Evolutionary conservation across 441 rosid species (phyloP).

Genomic region (Corymbia calophylla): DNA sequence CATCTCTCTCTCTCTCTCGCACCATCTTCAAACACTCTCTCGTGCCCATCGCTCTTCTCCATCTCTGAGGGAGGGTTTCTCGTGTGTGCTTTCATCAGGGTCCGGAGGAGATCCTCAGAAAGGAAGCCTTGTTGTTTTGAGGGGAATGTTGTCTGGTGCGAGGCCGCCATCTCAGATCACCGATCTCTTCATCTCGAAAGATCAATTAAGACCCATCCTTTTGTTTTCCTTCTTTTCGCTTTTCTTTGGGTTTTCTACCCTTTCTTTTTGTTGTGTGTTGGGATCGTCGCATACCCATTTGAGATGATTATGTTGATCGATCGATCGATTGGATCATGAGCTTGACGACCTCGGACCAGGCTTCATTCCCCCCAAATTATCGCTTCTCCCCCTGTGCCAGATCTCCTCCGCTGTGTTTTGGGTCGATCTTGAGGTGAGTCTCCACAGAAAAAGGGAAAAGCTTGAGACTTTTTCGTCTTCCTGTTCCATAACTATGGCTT

Average conservation of each 20-base stretch:
- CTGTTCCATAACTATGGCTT: neutral
- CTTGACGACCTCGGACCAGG: constrained; percentile 71
- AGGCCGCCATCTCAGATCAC: constrained; percentile 49
- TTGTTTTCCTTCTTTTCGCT: no score
- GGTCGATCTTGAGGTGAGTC: constrained; percentile 14
- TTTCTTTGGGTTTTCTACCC: neutral
- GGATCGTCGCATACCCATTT: neutral
- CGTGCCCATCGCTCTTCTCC: neutral
- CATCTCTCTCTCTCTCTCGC: neutral
- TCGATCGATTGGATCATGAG: constrained; percentile 4
- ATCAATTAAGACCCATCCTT: neutral
- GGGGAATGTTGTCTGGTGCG: constrained; percentile 99
- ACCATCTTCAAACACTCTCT: neutral
- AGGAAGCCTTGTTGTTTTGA: constrained; percentile 54
- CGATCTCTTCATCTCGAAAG: neutral
- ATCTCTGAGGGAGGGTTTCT: neutral
- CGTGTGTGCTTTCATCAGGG: neutral
- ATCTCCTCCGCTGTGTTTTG: neutral
- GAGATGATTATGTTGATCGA: neutral
- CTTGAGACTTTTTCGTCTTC: neutral
- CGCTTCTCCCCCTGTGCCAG: constrained; percentile 7
- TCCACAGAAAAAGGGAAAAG: neutral
- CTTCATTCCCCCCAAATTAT: constrained; percentile 79
- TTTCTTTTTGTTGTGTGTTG: neutral
- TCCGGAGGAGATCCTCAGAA: neutral